phyloP scores from a whole-genome alignment of 164 flowering plant species.

The Stephania yunnanensis region DNA sequence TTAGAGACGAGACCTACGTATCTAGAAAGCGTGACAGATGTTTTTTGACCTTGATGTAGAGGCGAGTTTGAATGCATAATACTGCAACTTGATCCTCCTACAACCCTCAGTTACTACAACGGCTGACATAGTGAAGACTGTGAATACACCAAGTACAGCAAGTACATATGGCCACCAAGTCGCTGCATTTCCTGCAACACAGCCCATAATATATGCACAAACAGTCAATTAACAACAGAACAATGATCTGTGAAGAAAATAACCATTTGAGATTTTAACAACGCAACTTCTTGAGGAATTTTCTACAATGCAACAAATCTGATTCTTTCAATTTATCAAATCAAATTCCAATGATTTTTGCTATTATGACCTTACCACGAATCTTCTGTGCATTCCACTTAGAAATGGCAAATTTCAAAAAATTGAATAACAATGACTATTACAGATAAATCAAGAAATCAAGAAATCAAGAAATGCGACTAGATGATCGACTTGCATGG shows the following conservation, averaged over 20 bases:
- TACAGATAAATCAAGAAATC: too few relatives aligned
- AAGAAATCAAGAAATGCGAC: too few relatives aligned
- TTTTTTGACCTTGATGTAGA: constrained; percentile 70
- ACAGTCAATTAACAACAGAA: not conserved
- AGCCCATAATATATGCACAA: not conserved
- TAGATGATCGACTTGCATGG: too few relatives aligned
- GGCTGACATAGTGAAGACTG: constrained; percentile 88
- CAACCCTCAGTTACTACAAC: constrained; percentile 96
- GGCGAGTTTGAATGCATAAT: constrained; percentile 95
- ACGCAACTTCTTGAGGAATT: not conserved
- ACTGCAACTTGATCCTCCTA: constrained; percentile 90
- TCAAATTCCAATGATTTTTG: too few relatives aligned
- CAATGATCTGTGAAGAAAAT: not conserved
- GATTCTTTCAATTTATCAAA: too few relatives aligned
- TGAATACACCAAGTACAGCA: constrained; percentile 59
- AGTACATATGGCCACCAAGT: constrained; percentile 73
- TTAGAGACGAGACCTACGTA: not conserved
- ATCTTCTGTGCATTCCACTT: too few relatives aligned
- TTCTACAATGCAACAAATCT: not conserved
- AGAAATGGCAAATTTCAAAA: too few relatives aligned
- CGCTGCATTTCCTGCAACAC: constrained; percentile 53
- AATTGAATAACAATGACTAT: too few relatives aligned
- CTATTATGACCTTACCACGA: too few relatives aligned
- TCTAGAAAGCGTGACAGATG: not conserved
- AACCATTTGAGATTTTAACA: not conserved